Evolutionary conservation across 805 yeast species (phyloP), one percentile per base, ranked within the genome.

Genomic region (Nakazawaea wickerhamii): DNA sequence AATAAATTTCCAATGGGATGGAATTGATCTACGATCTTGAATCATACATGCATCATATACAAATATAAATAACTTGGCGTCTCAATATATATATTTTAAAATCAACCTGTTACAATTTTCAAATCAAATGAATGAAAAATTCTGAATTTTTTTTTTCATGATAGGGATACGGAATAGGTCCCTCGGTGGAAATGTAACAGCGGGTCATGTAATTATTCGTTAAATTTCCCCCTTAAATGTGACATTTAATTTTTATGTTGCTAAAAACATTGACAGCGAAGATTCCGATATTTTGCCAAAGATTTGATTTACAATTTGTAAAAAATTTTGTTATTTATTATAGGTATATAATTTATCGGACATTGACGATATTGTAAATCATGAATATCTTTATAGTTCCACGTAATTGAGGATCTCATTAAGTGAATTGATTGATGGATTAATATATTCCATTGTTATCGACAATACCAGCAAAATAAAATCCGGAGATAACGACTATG

Each of bases 401-500:
- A n/a, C n/a, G n/a, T n/a, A 25, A 30, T 30, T 4, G 14, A 30
- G 18, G 27, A 25, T 25, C 27, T 25, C 27, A 10, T 18, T 13
- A 31, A 15, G 7, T 15, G 17, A 17, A 31, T 15, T 4, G 9
- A 15, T 15, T 18, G 17, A 31, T 8, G 21, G 17, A 31, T 31
- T 8, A 9, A 31, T 31, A 18, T 15, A 31, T 31, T 9, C 57
- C 54, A 21, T 46, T 44, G 18, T 54, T 46, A 34, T 64, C 68
- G 17, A 71, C 67, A 19, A 57, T 53, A 31, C 66, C 71, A 17
- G 75, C 77, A 51, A 84, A 79, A 68, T 78, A 89, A 61, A 91
- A 90, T 0, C 98, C 99, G 38, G 78, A 66, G 43, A 87, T 65
- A 8, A 86, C 79, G 26, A 86, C 87, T 28, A 79, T 55, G 57